Conservation (phyloP, 495 filamentous ascomycete species). For the Aspergillus nanangensis region DNA sequence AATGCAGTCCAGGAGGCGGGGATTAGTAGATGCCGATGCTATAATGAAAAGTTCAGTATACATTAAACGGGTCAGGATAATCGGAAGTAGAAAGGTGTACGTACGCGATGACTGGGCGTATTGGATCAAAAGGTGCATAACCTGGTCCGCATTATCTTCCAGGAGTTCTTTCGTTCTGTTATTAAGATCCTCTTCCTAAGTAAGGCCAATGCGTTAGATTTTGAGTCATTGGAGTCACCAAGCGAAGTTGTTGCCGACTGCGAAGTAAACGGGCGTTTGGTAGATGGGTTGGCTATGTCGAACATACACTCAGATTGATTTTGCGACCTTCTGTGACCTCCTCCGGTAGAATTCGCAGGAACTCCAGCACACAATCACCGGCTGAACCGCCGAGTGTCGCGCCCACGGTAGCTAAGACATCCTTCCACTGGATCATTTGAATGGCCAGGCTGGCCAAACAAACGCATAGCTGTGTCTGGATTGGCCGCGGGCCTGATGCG, state of each 20-base stretch:
- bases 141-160: constrained; percentile 82
- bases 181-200: constrained; percentile 87
- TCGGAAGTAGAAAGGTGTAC: constrained; percentile 17
- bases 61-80: neutral
- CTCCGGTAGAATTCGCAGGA: constrained; percentile 92
- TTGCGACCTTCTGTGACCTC: constrained; percentile 99
- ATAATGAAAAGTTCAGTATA: neutral
- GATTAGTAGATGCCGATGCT: constrained; percentile 73
- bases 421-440: constrained; percentile 94
- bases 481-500: constrained; percentile 79
- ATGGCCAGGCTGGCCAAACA: constrained; percentile 91
- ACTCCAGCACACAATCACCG: constrained; percentile 84
- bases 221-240: constrained; percentile 20
- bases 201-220: constrained; percentile 43
- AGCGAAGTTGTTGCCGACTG: constrained; percentile 15
- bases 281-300: constrained; percentile 39
- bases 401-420: constrained; percentile 80
- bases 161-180: constrained; percentile 80
- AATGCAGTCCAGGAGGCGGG: constrained; percentile 88
- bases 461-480: constrained; percentile 91
- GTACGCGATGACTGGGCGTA: constrained; percentile 88
- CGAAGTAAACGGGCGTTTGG: constrained; percentile 6
- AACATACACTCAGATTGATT: constrained; percentile 95
- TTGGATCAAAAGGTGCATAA: constrained; percentile 77
- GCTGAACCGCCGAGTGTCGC: constrained; percentile 71